These are phyloP conservation scores for Fusarium sp. DNA, from an alignment of 2,329 filamentous ascomycete species.

Conservation along the genomic window DNA sequence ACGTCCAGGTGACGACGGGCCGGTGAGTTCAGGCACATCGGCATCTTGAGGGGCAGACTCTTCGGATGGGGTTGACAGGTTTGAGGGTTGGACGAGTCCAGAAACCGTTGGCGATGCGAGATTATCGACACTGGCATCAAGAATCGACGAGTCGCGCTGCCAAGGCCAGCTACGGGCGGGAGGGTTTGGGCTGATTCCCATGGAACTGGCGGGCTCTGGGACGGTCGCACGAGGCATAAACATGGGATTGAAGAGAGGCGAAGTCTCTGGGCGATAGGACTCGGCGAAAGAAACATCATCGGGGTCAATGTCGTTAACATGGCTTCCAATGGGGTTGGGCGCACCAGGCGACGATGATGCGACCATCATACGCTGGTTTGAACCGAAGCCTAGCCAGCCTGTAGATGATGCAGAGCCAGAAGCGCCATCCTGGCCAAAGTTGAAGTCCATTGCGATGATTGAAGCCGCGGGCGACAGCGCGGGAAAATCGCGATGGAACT, in stretches of 20 bases:
- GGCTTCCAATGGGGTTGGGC: conserved; percentile 15
- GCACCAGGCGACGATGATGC: conserved; percentile 32
- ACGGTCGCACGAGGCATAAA: conserved; percentile 13
- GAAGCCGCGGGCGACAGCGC: background rate
- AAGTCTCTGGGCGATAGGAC: conserved; percentile 38
- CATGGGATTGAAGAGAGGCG: conserved; percentile 39
- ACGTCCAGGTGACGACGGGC: background rate
- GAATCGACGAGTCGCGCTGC: conserved; percentile 27
- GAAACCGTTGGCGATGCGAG: conserved; percentile 21
- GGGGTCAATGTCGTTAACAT: conserved; percentile 6
- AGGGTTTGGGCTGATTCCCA: conserved; percentile 15
- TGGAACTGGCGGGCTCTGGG: conserved; percentile 11
- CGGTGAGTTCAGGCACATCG: background rate
- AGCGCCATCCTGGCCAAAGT: conserved; percentile 25
- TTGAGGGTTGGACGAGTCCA: background rate
- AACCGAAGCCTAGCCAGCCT: conserved; percentile 31
- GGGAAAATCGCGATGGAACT: background rate
- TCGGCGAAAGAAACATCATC: conserved; percentile 43
- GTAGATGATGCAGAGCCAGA: conserved; percentile 27
- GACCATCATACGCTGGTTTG: conserved; percentile 21
- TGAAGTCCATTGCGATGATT: conserved; percentile 32
- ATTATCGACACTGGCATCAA: conserved; percentile 11
- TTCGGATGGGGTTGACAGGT: conserved; percentile 18
- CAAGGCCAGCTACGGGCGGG: conserved; percentile 27
- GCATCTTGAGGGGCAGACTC: background rate